Evolutionary conservation across 768 basidiomycete species (phyloP).

Genomic region (Mycena pura): DNA sequence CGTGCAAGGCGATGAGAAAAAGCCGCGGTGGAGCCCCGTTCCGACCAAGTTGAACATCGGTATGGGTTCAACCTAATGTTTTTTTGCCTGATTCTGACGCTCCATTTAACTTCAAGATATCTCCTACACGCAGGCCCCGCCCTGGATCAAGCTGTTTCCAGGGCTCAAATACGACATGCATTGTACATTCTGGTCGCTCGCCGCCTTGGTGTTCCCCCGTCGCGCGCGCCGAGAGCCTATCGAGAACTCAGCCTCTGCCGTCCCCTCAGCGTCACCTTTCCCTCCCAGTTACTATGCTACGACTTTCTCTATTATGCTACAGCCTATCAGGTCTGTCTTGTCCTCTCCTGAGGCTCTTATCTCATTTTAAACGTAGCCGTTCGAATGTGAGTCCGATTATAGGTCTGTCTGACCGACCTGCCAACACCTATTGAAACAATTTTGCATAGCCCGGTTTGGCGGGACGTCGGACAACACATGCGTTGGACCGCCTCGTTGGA

Average conservation of each 20-base stretch:
- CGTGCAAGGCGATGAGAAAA: not conserved
- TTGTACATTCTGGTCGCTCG: slow-evolving; percentile 21
- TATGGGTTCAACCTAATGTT: slow-evolving; percentile 22
- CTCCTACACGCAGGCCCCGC: slow-evolving; percentile 21
- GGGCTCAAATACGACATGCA: slow-evolving; percentile 6
- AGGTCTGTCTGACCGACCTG: not conserved
- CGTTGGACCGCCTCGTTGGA: slow-evolving; percentile 35
- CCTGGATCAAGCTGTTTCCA: slow-evolving; percentile 15
- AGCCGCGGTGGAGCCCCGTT: not conserved
- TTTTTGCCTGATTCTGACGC: slow-evolving; percentile 19
- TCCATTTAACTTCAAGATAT: slow-evolving; percentile 29
- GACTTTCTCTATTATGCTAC: slow-evolving; percentile 24
- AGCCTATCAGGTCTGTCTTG: slow-evolving; percentile 22
- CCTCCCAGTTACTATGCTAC: slow-evolving; percentile 18
- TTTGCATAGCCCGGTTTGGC: slow-evolving; percentile 42
- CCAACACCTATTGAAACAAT: slow-evolving; percentile 17
- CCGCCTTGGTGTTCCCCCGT: slow-evolving; percentile 8
- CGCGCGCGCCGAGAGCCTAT: slow-evolving; percentile 1
- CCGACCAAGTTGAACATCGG: slow-evolving; percentile 11
- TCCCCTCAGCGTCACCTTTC: not conserved
- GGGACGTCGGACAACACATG: slow-evolving; percentile 39
- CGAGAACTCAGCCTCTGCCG: slow-evolving; percentile 1
- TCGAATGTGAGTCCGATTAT: slow-evolving; percentile 40
- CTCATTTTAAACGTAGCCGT: too few species aligned
- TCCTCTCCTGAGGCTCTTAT: not conserved